Conservation (phyloP, 345 rosid genomes). For the Syzygium oleosum region DNA sequence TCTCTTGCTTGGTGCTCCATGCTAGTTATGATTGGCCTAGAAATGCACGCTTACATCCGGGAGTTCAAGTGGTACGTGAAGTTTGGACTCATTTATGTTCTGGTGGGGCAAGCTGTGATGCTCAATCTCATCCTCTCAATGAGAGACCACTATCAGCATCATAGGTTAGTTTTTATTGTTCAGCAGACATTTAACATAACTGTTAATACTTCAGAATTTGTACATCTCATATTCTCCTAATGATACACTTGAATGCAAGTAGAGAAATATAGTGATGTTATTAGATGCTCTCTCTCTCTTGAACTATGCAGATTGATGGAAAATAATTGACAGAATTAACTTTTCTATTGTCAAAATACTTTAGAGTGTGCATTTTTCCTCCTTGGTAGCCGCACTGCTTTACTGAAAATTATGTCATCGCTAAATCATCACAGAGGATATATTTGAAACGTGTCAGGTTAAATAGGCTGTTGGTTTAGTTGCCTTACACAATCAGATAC, state of each 20-base stretch:
- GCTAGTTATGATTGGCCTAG: slow-evolving; percentile 61
- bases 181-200: background rate
- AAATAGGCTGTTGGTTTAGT: background rate
- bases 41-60: slow-evolving; percentile 51
- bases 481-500: background rate
- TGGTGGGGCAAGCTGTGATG: slow-evolving; percentile 78
- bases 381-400: background rate
- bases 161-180: slow-evolving; percentile 19
- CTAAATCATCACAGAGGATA: background rate
- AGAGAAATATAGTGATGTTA: background rate
- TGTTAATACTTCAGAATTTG: background rate
- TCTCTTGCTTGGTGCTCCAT: slow-evolving; percentile 77
- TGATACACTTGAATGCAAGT: background rate
- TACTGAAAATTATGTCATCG: background rate
- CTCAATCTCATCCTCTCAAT: slow-evolving; percentile 56
- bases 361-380: background rate
- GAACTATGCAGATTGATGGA: background rate
- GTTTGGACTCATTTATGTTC: slow-evolving; percentile 69
- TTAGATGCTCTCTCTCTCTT: background rate
- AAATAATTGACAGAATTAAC: background rate
- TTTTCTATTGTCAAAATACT: background rate
- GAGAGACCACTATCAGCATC: slow-evolving; percentile 28
- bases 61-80: slow-evolving; percentile 83
- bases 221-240: background rate
- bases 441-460: background rate